Evolutionary conservation across 176 grass and related monocot species (phyloP), one percentile per base, ranked within the genome.

Genomic region (Cenchrus purpureus): DNA sequence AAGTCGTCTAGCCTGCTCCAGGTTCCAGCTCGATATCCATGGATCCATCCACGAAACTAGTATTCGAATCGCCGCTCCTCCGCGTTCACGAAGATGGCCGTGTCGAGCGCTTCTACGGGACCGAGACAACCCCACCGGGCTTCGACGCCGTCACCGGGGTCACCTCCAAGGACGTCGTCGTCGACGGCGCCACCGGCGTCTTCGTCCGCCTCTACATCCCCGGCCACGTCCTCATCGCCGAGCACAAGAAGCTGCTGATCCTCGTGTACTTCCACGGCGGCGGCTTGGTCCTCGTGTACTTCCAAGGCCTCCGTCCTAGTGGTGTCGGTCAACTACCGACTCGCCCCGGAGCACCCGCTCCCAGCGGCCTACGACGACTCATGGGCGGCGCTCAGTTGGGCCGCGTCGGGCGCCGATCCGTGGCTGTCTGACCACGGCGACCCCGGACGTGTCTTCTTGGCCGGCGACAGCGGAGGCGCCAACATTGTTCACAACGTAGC

Each of bases 201-300:
- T 84, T 83, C 1, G 88, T 42, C 28, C 93, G 90, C 68, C 78
- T 95, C 80, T 88, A 88, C 74, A 76, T 95, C 54, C 92, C 92
- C 42, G 45, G 65, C 28, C 54, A 77, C 52, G 8, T 71, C 67
- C 76, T 28, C 45, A 11, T 59, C 37, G 13, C 87, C 7, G 68
- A 71, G 3, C 20, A 56, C 3, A 71, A 81, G 53, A 86, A 88
- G 70, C 65, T 95, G 28, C 88, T 88, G 4, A 57, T 95, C 8
- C 82, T 92, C 79, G 29, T 90, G 72, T 90, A 90, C 79, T 92
- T 83, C 79, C 93, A 95, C 15, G 92, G 92, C 48, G 86, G 92
- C 0, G 86, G 79, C 22, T 57, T 94, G 22, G 66, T 90, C 60
- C n/a, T 88, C 28, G 29, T n/a, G n/a, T n/a, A n/a, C n/a, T n/a